Base-by-base conservation (phyloP, 2,329 filamentous ascomycete species). In the Fusarium torulosum region DNA sequence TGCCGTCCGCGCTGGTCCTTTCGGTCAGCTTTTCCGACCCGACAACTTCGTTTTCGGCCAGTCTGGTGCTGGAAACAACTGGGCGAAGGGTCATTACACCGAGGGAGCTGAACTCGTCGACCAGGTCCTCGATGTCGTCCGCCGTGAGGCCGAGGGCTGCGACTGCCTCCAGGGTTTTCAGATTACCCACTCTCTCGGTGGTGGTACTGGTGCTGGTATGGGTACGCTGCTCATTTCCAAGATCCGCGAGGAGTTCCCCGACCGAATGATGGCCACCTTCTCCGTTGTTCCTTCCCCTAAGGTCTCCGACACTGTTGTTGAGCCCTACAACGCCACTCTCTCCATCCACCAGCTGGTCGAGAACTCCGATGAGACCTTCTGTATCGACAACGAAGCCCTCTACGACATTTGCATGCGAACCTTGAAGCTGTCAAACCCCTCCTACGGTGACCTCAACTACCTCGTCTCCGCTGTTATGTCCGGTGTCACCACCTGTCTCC, bases 351-450 rank as follows among this genome's bases (percentile, higher is more conserved):
- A 99, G 88, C 89, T 99, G 75, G 96, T 99, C 75, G 96, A 99
- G 90, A 97, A 99, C 91, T 99, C 96, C 50, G 96, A 99, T 82
- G 94, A 96, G 92, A 99, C 96, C 81, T 99, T 97, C 90, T 99
- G 96, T 87, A 99, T 99, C 83, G 96, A 99, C 84, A 99, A 99
- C 88, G 95, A 99, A 90, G 96, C 96, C 82, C 90, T 99, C 75
- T 99, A 99, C 88, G 96, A 99, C 80, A 99, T 99, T 79, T 99
- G 96, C 93, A 97, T 97, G 93, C 92, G 95, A 81, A 99, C 96
- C 68, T 91, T 99, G 74, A 99, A 99, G 93, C 93, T 99, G 80
- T 91, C 91, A 80, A 95, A 97, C 88, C 96, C 96, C 79, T 97
- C 95, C 38, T 99, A 99, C 84, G 96, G 96, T 81, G 96, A 99